Evolutionary conservation across 2,329 filamentous ascomycete genomes (phyloP).

Genomic region (Colletotrichum echinochloae): DNA sequence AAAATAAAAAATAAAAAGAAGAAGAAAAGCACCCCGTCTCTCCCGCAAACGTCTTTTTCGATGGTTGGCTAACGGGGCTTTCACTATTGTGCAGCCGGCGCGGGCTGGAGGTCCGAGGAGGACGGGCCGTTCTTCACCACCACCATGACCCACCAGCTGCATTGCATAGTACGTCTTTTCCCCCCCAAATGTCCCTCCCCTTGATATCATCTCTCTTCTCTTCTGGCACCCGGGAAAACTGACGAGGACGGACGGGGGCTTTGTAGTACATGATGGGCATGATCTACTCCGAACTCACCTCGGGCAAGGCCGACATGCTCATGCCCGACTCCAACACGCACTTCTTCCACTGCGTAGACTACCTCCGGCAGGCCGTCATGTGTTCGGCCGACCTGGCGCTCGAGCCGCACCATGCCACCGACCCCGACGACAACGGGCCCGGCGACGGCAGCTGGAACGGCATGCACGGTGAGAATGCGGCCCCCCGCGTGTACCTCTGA

Average conservation of each 20-base stretch:
- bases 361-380: slow-evolving; percentile 56
- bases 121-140: slow-evolving; percentile 55
- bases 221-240: neutral
- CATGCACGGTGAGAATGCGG: slow-evolving; percentile 50
- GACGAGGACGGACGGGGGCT: neutral
- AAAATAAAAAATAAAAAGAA: no score
- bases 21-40: no score
- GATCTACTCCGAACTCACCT: slow-evolving; percentile 47
- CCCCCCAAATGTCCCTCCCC: no score
- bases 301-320: slow-evolving; percentile 41
- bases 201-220: neutral
- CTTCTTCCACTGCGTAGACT: slow-evolving; percentile 57
- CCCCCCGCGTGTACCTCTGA: no score
- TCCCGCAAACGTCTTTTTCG: neutral
- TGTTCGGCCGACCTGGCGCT: slow-evolving; percentile 52
- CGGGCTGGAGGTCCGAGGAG: slow-evolving; percentile 49
- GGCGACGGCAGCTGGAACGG: slow-evolving; percentile 55
- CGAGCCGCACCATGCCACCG: slow-evolving; percentile 53
- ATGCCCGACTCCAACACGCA: slow-evolving; percentile 49
- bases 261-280: slow-evolving; percentile 51
- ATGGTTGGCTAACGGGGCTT: slow-evolving; percentile 19
- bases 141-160: slow-evolving; percentile 56
- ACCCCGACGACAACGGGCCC: slow-evolving; percentile 53
- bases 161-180: slow-evolving; percentile 51
- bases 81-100: slow-evolving; percentile 45